Base-by-base conservation (phyloP, 352 stramenopile genomes). In the Pythium myriotylum region DNA sequence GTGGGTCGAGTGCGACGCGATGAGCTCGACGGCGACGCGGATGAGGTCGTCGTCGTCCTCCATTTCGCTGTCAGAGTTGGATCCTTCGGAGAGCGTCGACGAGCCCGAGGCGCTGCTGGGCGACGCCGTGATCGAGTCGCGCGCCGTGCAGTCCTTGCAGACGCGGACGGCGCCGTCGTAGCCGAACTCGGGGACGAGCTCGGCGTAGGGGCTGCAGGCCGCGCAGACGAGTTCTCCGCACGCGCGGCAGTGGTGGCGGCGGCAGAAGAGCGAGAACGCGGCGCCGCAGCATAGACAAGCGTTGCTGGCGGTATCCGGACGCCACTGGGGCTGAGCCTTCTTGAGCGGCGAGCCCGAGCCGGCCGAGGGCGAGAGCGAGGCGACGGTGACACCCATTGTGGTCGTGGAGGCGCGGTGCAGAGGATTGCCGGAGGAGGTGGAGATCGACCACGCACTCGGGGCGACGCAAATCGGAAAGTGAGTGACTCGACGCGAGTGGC, bases 141-240 rank as follows among this genome's bases (percentile, higher is more conserved):
- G 43, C 41, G 48, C 52, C 5, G 85, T 80, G 72, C 82, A 94
- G 57, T 77, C 69, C 46, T 73, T 89, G 67, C 85, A 94, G 32
- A 94, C 79, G 27, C 85, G 82, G 43, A 92, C 81, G n/a, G 79
- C 73, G 14, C 65, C 65, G 23, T 78, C 77, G 77, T 91, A 92
- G 45, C 82, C 85, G 27, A 89, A 74, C 41, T 86, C 74, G 0
- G 82, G 81, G 4, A 90, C 66, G n/a, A 67, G 59, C 33, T 76
- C 68, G 26, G 59, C 80, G 65, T 79, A 88, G 13, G 83, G 85
- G 23, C 73, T 88, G 73, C 85, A 94, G 20, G 86, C 75, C 33
- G 59, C 77, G 58, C 85, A 94, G 13, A 94, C 85, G 14, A 94
- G 77, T 57, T 91, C 78, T 6, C 83, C 83, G 51, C 85, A 94